Percentiles rank a stretch among this genome's conserved stretches.
These are phyloP conservation scores for Heliosperma pusillum DNA, from an alignment of 148 eudicot species.

Conservation along the genomic window DNA sequence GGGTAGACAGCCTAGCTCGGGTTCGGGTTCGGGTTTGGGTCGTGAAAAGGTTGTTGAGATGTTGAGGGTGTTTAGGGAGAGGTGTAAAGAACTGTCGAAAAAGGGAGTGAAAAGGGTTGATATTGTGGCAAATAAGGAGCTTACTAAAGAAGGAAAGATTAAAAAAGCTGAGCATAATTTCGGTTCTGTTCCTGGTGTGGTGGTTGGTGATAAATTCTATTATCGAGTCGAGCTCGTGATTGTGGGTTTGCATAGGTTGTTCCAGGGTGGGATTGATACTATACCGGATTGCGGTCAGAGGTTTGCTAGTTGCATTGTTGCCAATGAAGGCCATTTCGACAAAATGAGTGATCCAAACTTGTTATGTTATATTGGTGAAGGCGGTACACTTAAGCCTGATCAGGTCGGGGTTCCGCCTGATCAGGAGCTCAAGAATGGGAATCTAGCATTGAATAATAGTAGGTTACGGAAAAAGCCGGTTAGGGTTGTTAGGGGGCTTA, in stretches of 20 bases:
- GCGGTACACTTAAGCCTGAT: conserved; percentile 28
- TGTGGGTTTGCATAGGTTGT: conserved; percentile 48
- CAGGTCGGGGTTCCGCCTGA: conserved; percentile 34
- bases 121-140: conserved; percentile 3
- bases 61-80: conserved; percentile 10
- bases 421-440: conserved; percentile 50
- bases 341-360: conserved; percentile 27
- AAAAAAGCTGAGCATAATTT: conserved; percentile 1
- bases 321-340: conserved; percentile 45
- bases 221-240: conserved; percentile 43
- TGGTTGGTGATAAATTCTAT: conserved; percentile 49
- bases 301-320: conserved; percentile 47
- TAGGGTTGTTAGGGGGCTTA: conserved; percentile 42
- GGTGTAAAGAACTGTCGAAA: conserved; percentile 1
- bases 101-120: conserved; percentile 22
- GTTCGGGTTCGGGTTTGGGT: too few relatives aligned
- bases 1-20: too few relatives aligned
- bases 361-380: conserved; percentile 49
- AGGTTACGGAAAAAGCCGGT: conserved; percentile 36
- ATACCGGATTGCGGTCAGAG: conserved; percentile 24
- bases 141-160: conserved; percentile 10
- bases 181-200: conserved; percentile 40
- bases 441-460: conserved; percentile 52
- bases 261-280: conserved; percentile 39
- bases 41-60: too few relatives aligned